Evolutionary conservation across 208 protist genomes (phyloP), one percentile per base, ranked within the genome.

Genomic region (Balamuthia mandrillaris): DNA sequence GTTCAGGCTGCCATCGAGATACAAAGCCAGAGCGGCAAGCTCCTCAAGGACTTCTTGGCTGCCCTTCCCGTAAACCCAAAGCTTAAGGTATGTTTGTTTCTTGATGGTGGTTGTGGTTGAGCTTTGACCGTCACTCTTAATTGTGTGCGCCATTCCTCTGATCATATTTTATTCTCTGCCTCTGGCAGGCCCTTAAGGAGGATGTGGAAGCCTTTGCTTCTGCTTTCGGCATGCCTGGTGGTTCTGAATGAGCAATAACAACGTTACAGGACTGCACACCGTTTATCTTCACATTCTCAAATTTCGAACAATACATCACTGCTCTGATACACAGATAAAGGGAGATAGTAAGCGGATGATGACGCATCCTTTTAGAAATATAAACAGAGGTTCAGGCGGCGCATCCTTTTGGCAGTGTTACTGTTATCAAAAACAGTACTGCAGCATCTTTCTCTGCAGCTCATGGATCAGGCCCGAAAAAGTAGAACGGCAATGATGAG

Each of bases 161-260:
- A 9, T 7, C 74, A 9, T 86, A 5, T 31, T 86, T 58, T 86
- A 75, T n/a, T 77, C 14, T 41, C 6, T 5, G n/a, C 31, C 5
- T 51, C 49, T 56, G 49, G n/a, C 61, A 63, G 21, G 77, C 68
- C 1, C 90, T 98, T 27, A 90, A 91, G 47, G 60, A n/a, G 0
- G 95, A 97, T 24, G 95, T 97, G 10, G 93, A 97, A 86, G 45
- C 6, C 27, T 94, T 96, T 61, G 93, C 95, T n/a, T 70, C 87
- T 0, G 79, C 79, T 39, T 96, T 96, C 82, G 82, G 83, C 27
- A 97, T 97, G 88, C 96, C 96, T 2, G 93, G 93, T 41, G 49
- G 24, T 24, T 27, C n/a, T 41, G 27, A 27, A 41, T 24, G 27
- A 70, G n/a, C 61, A 70, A 27, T n/a, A n/a, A n/a, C 49, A n/a